Base-by-base conservation (phyloP, 192 early-diverging fungal genomes). In the Pilobolus umbonatus region DNA sequence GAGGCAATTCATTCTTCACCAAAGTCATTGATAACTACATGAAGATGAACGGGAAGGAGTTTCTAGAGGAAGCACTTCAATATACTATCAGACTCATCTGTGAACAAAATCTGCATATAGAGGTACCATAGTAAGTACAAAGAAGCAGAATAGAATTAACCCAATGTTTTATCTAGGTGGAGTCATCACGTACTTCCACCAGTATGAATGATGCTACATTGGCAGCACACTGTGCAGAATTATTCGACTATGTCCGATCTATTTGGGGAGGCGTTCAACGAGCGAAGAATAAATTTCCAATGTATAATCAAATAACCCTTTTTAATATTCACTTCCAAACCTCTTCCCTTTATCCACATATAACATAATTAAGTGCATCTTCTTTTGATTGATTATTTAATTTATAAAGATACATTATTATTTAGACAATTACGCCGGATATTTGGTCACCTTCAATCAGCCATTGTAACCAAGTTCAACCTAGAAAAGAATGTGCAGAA, bases 1-100 rank as follows among this genome's bases (percentile, higher is more conserved):
- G 86, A 46, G 82, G 84, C 17, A 75, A 85, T 14, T 83, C 87
- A 12, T 71, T 86, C 15, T 65, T 82, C 25, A 88, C 87, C 1
- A 83, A 85, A 24, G 79, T 82, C 4, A 66, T 87, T 29, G 87
- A 88, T 65, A 75, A 78, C 6, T 80, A 85, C 53, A 88, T 88
- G 87, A 84, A 82, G 25, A 64, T 85, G 38, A 65, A 81, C 14
- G 84, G 87, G 0, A 72, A 79, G 34, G 61, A 71, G 32, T 87
- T 81, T 31, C 53, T 87, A 5, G 85, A 88, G 42, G 73, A 81
- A 43, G 78, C 81, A 35, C 71, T 88, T 14, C 85, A 85, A 17
- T 75, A 78, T 24, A 79, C 85, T 5, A 72, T 88, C 50, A 75
- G 81, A 22, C 52, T 60, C 6, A 75, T 88, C 15, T 75, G 73